These are phyloP conservation scores for Drechslerella coelobrocha DNA, from an alignment of 2,329 filamentous ascomycete species.

Conservation along the genomic window DNA sequence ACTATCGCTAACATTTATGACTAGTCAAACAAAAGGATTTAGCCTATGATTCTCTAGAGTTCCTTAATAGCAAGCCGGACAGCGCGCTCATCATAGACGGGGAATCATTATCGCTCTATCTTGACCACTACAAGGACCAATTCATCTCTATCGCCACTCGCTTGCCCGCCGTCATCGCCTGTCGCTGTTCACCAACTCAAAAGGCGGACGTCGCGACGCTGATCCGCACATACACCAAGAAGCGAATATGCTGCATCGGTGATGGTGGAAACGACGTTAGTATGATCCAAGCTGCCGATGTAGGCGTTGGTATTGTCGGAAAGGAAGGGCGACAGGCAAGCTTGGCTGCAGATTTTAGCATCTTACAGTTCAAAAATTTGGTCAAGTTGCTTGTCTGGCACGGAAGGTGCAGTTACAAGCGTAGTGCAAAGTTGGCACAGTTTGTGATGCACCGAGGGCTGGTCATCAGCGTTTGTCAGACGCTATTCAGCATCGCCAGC, in stretches of 20 bases:
- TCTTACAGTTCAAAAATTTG: slow-evolving; percentile 91
- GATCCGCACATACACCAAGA: slow-evolving; percentile 89
- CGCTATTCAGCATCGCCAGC: slow-evolving; percentile 93
- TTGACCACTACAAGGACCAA: slow-evolving; percentile 79
- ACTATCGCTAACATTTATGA: slow-evolving; percentile 43
- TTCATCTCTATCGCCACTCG: slow-evolving; percentile 89
- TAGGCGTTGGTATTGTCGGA: slow-evolving; percentile 95
- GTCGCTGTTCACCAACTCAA: slow-evolving; percentile 93
- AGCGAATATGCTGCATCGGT: slow-evolving; percentile 95
- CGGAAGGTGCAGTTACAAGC: slow-evolving; percentile 95
- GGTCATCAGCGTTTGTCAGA: slow-evolving; percentile 94
- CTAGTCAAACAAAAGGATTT: slow-evolving; percentile 77
- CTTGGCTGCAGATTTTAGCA: slow-evolving; percentile 93
- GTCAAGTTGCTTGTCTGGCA: slow-evolving; percentile 99
- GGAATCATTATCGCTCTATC: slow-evolving; percentile 82
- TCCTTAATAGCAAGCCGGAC: slow-evolving; percentile 82
- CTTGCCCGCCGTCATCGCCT: slow-evolving; percentile 90
- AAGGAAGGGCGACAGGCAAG: slow-evolving; percentile 96
- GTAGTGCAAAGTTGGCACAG: slow-evolving; percentile 91
- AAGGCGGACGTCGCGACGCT: slow-evolving; percentile 92
- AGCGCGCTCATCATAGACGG: slow-evolving; percentile 91
- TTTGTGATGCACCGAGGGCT: slow-evolving; percentile 98
- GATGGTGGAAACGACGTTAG: slow-evolving; percentile 98
- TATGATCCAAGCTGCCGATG: slow-evolving; percentile 98
- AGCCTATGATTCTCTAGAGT: slow-evolving; percentile 86